phyloP scores from a whole-genome alignment of 345 rosid genomes.

The Nasturtium officinale region DNA sequence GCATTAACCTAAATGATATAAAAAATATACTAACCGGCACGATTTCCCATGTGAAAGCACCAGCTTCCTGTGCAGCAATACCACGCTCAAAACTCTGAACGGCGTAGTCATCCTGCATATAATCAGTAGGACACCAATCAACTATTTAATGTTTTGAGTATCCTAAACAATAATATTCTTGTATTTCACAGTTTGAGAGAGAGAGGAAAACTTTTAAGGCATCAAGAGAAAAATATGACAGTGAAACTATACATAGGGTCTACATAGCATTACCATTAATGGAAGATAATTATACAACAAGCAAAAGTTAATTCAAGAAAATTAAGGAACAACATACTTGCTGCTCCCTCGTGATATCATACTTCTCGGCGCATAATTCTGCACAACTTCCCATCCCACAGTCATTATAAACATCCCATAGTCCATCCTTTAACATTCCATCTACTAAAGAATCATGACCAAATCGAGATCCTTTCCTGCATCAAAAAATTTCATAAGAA shows the following conservation, averaged over 20 bases:
- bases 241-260: background rate
- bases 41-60: slow-evolving; percentile 93
- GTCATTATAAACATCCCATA: slow-evolving; percentile 95
- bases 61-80: slow-evolving; percentile 86
- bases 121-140: slow-evolving; percentile 11
- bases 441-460: slow-evolving; percentile 93
- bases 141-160: slow-evolving; percentile 5
- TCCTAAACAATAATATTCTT: slow-evolving; percentile 3
- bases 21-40: slow-evolving; percentile 60
- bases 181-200: background rate
- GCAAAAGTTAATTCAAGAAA: slow-evolving; percentile 1
- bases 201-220: background rate
- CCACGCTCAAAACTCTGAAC: slow-evolving; percentile 97
- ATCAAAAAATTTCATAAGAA: slow-evolving; percentile 36
- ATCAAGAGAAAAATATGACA: background rate
- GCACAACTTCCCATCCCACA: slow-evolving; percentile 97
- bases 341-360: slow-evolving; percentile 74
- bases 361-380: slow-evolving; percentile 85
- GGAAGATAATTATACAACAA: background rate
- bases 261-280: background rate
- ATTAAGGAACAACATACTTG: slow-evolving; percentile 52
- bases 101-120: slow-evolving; percentile 77
- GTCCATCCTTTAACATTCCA: slow-evolving; percentile 96
- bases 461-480: slow-evolving; percentile 95
- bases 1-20: slow-evolving; percentile 8